Percentiles rank a stretch among this genome's conserved stretches.
Evolutionary conservation across 352 stramenopile species (phyloP).

Genomic region (Phytophthora pinifolia): DNA sequence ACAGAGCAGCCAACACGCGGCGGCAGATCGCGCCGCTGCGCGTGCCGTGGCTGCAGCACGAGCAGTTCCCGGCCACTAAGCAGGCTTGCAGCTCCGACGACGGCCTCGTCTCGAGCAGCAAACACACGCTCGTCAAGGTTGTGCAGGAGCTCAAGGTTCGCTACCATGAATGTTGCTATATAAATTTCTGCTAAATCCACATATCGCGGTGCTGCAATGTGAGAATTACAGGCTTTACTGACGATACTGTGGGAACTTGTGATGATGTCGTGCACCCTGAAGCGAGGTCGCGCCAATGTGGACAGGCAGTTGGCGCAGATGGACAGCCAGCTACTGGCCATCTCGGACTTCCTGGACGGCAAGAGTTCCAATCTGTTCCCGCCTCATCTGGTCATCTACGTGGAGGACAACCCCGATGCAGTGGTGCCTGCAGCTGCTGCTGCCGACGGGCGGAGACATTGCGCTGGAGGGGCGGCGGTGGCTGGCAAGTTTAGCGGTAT

Average conservation of each 20-base stretch:
- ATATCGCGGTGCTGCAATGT: neutral
- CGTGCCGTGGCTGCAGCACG: constrained; percentile 67
- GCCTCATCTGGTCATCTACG: constrained; percentile 28
- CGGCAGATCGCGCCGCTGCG: constrained; percentile 40
- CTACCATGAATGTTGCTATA: neutral
- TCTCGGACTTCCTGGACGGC: constrained; percentile 63
- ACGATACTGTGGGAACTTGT: constrained; percentile 1
- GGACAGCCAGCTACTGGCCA: constrained; percentile 55
- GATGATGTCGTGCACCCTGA: neutral
- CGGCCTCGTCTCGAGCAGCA: constrained; percentile 49
- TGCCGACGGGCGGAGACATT: constrained; percentile 24
- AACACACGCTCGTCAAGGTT: constrained; percentile 50
- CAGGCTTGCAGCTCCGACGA: constrained; percentile 46
- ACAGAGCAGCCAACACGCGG: constrained; percentile 9
- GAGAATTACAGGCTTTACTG: neutral
- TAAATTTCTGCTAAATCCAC: neutral
- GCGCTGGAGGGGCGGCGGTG: constrained; percentile 14
- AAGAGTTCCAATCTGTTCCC: constrained; percentile 45
- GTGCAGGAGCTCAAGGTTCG: constrained; percentile 70
- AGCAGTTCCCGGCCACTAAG: constrained; percentile 64
- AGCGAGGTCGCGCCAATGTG: constrained; percentile 54
- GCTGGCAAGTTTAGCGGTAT: constrained; percentile 22
- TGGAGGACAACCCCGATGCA: constrained; percentile 18
- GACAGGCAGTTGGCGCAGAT: constrained; percentile 64
- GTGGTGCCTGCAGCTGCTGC: neutral